A percentile compares a stretch with the other conserved stretches of the same genome.
Evolutionary conservation across 192 early-diverging fungal species (phyloP).

Genomic region (Kappamyces sp.): DNA sequence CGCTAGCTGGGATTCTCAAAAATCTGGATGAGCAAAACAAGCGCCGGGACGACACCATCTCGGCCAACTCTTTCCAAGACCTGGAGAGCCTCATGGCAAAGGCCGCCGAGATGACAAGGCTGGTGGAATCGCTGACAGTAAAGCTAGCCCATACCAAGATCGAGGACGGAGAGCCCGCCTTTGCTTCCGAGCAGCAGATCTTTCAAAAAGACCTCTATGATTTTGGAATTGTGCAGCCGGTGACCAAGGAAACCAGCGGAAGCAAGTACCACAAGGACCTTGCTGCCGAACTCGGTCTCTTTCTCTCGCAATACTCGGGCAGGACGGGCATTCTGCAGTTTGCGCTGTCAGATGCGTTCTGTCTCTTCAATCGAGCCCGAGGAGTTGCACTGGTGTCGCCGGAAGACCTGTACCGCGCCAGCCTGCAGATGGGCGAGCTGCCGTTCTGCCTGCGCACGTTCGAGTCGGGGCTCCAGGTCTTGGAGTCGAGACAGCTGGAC

Average conservation of each 20-base stretch:
- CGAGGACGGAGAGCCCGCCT: conserved; percentile 27
- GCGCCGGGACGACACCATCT: conserved; percentile 62
- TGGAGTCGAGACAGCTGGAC: conserved; percentile 60
- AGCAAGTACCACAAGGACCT: conserved; percentile 82
- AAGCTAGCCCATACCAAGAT: conserved; percentile 43
- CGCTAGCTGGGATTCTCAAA: conserved; percentile 56
- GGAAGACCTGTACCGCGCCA: conserved; percentile 80
- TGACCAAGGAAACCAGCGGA: conserved; percentile 84
- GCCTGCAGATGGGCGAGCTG: conserved; percentile 60
- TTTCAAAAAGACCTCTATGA: conserved; percentile 73
- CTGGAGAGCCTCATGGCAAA: conserved; percentile 81
- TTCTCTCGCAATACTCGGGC: conserved; percentile 62
- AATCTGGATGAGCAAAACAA: conserved; percentile 60
- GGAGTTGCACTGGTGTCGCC: conserved; percentile 90
- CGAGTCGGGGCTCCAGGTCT: conserved; percentile 70
- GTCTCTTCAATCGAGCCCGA: conserved; percentile 90
- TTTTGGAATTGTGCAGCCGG: conserved; percentile 84
- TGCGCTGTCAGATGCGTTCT: conserved; percentile 85
- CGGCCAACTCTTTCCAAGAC: conserved; percentile 76
- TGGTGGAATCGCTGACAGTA: conserved; percentile 61
- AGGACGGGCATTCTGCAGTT: conserved; percentile 61
- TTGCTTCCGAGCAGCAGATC: conserved; percentile 36
- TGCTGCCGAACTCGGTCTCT: conserved; percentile 78
- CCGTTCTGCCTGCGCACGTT: conserved; percentile 70
- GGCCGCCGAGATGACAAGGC: conserved; percentile 81